Base-by-base conservation (phyloP, 345 rosid genomes). In the Streptanthus diversifolius region DNA sequence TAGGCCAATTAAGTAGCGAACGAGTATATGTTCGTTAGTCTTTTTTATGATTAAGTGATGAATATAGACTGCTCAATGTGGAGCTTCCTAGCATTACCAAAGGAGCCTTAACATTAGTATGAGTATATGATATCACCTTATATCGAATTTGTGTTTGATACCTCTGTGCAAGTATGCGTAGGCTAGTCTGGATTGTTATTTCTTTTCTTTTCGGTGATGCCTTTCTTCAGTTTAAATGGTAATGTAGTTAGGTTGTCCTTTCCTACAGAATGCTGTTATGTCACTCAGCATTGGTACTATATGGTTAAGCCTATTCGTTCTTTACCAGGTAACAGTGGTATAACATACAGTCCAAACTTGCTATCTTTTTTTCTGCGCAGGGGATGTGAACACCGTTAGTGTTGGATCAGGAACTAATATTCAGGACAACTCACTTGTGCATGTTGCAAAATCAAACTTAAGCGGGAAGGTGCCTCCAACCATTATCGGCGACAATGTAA, bases 351-450 rank as follows among this genome's bases (percentile, higher is more conserved):
- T 41, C 69, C 40, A 37, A 54, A 41, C 58, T 41, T 58, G 21
- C 48, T 53, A 40, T 53, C 22, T n/a, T 53, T 13, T 56, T 59
- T 61, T 69, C 18, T 78, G 55, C 12, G 39, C 66, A 93, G 95
- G 96, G 74, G 99, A 93, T 80, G 96, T 85, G 72, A 89, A 93
- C 83, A 87, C 84, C 73, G 80, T 89, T 37, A 83, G 77, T 48
- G 82, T 93, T 75, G 97, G 99, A 66, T 82, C 91, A 58, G 86
- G 97, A 77, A 93, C 99, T 76, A 91, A 93, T 77, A 91, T 89
- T 82, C 99, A 95, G 70, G 99, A 95, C 79, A 91, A 95, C 77
- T 89, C 99, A 25, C 95, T 95, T 72, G 95, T 95, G 77, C 96
- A 91, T 64, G 97, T 91, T 47, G 99, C 95, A 44, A 95, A 95